Evolutionary conservation across 306 rosid genomes (phyloP), one percentile per base, ranked within the genome.

Genomic region (Quillaja saponaria): DNA sequence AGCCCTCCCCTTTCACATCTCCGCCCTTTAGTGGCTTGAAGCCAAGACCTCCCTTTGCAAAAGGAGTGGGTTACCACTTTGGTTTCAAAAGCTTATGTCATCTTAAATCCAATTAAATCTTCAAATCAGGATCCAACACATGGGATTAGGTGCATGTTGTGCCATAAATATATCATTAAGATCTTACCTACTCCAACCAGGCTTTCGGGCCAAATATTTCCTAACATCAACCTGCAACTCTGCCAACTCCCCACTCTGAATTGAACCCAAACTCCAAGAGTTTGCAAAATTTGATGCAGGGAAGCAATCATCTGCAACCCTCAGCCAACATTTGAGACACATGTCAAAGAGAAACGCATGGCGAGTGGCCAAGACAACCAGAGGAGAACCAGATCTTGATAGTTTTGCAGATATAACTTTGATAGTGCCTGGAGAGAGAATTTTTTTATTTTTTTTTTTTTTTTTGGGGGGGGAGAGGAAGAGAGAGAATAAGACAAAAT

Each of bases 271-370:
- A 84, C 88, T 90, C 97, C 94, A 92, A 31, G 97, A 89, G 82
- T 95, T 89, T 55, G 99, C 83, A 71, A 92, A 92, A 71, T 92
- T 92, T 56, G 99, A 92, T 63, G 89, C 99, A 53, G 95, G 95
- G 74, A 92, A 89, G 81, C 96, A 89, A 67, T 92, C 99, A 72
- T 92, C 99, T 34, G 96, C 99, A 63, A 92, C 89, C 80, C 99
- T 84, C 61, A 92, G 87, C 99, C 97, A 92, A 74, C 96, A 92
- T 87, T 61, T 92, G 74, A 88, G 84, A 76, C 73, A 82, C 80
- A 78, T 91, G 76, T 91, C 97, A 66, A 82, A 92, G 66, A 92
- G 87, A 74, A 85, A 88, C 75, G 96, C 94, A 83, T 88, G 96
- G 49, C 94, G 96, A 75, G 94, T 83, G 49, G 94, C 96, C 69